Evolutionary conservation across 352 stramenopile species (phyloP).

Genomic region (Pythium insidiosum): DNA sequence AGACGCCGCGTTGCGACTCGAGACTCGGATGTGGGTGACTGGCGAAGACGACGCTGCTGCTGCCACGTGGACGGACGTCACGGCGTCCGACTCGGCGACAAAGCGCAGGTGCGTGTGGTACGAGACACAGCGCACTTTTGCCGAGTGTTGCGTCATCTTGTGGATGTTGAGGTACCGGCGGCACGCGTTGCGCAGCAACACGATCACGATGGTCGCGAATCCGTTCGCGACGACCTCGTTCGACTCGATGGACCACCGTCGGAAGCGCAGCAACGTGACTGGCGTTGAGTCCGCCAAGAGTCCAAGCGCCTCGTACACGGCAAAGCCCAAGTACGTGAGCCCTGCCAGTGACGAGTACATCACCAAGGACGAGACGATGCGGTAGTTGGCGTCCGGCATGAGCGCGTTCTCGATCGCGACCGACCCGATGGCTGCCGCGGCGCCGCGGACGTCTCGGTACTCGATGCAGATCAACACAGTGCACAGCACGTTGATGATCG

Average conservation of each 20-base stretch:
- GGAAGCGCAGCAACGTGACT: too few relatives aligned
- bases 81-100: too few relatives aligned
- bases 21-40: too few relatives aligned
- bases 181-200: conserved; percentile 15
- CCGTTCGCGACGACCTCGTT: conserved; percentile 10
- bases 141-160: not conserved
- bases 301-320: not conserved
- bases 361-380: not conserved
- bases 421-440: not conserved
- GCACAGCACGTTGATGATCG: not conserved
- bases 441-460: not conserved
- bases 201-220: not conserved
- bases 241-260: not conserved
- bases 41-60: too few relatives aligned
- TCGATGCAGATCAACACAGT: not conserved
- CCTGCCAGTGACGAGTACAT: not conserved
- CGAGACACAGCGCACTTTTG: conserved; percentile 1
- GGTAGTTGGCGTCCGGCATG: conserved; percentile 7
- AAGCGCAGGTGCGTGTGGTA: not conserved
- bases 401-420: conserved; percentile 4
- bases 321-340: not conserved
- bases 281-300: too few relatives aligned
- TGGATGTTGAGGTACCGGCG: not conserved
- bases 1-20: too few relatives aligned
- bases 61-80: too few relatives aligned